Percentiles rank a stretch among this genome's conserved stretches.
phyloP scores from a whole-genome alignment of 2,329 filamentous ascomycete genomes.

The Ceratocystis diversiconidia region DNA sequence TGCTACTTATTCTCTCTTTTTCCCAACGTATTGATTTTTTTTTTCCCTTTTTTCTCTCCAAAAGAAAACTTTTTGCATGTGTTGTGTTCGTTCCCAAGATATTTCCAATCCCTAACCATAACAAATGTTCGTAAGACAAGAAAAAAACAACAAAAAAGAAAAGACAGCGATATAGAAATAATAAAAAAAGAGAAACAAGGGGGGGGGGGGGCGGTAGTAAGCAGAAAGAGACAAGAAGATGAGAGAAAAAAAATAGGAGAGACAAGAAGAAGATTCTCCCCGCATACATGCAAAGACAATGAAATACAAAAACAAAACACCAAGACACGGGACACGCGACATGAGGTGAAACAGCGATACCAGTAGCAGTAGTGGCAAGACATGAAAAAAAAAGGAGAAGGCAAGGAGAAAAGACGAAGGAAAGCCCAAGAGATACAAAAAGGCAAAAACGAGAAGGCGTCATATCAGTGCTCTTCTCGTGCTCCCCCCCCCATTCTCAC shows the following conservation, averaged over 20 bases:
- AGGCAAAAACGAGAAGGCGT: not conserved
- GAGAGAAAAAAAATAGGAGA: not conserved
- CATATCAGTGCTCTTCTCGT: not conserved
- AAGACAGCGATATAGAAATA: not conserved
- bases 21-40: no score
- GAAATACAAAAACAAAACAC: constrained; percentile 3
- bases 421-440: not conserved
- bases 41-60: no score
- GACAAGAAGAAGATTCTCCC: not conserved
- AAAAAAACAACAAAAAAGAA: not conserved
- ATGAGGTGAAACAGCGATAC: not conserved
- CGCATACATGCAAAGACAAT: not conserved
- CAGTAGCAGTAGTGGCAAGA: not conserved
- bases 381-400: not conserved
- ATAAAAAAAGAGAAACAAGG: not conserved
- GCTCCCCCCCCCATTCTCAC: not conserved
- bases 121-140: not conserved
- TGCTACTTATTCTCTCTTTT: no score
- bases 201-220: not conserved
- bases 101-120: not conserved
- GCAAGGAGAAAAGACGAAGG: not conserved
- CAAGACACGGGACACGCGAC: not conserved
- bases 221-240: not conserved
- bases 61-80: no score
- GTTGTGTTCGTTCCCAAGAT: not conserved